phyloP scores from a whole-genome alignment of 805 yeast species.

The Metschnikowia cerradonensis region DNA sequence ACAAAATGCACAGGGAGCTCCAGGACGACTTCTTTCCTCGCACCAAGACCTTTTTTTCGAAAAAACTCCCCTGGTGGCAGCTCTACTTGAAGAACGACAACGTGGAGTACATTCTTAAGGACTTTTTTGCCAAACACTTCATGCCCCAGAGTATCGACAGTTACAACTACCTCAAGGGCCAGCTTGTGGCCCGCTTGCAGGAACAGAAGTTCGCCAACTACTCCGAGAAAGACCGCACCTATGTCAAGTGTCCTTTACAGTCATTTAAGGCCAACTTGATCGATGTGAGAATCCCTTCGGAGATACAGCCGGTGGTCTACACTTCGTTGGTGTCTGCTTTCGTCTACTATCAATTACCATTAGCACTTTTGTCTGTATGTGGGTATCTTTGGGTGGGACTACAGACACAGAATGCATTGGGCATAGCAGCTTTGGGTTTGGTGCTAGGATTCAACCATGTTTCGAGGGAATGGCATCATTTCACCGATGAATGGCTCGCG shows the following conservation, averaged over 20 bases:
- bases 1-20: constrained; percentile 32
- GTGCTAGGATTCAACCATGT: constrained; percentile 41
- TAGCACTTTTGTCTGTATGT: constrained; percentile 26
- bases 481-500: constrained; percentile 27
- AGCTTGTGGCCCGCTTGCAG: constrained; percentile 28
- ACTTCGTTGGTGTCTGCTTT: constrained; percentile 26
- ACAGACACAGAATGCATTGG: constrained; percentile 28
- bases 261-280: constrained; percentile 29
- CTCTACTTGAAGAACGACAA: constrained; percentile 40
- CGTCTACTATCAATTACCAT: constrained; percentile 36
- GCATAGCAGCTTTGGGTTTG: constrained; percentile 36
- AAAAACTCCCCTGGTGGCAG: constrained; percentile 38
- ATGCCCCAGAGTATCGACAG: constrained; percentile 38
- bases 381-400: constrained; percentile 34
- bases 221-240: constrained; percentile 6
- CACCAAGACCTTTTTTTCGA: constrained; percentile 26
- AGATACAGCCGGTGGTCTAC: constrained; percentile 38
- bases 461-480: constrained; percentile 32
- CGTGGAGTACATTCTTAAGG: constrained; percentile 41
- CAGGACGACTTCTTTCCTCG: constrained; percentile 32
- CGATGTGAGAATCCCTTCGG: constrained; percentile 23
- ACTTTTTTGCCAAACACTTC: constrained; percentile 30
- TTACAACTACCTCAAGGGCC: constrained; percentile 37
- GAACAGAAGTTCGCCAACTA: constrained; percentile 23
- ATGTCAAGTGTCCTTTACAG: constrained; percentile 27